Percentiles rank a stretch among this genome's conserved stretches.
These are phyloP conservation scores for Acacia crassicarpa DNA, from an alignment of 306 rosid genomes.

Conservation along the genomic window DNA sequence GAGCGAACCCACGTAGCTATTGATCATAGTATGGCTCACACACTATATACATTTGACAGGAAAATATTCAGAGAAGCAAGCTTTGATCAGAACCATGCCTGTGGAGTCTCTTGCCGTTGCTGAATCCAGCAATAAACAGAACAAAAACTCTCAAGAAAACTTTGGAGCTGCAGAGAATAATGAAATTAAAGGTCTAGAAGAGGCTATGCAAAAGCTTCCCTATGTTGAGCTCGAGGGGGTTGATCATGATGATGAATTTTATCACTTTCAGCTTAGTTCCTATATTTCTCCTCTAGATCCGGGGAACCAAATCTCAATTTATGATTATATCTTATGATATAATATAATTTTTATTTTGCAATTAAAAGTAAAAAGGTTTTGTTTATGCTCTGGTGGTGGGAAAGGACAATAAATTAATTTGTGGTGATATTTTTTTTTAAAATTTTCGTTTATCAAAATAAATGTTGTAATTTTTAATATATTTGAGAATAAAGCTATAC, in stretches of 20 bases:
- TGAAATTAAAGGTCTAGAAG: not conserved
- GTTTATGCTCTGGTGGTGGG: not conserved
- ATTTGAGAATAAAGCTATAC: not conserved
- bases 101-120: not conserved
- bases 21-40: not conserved
- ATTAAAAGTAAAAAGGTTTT: not conserved
- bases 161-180: not conserved
- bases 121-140: not conserved
- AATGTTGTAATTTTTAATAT: not conserved
- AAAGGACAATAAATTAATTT: not conserved
- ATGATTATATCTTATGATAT: not conserved
- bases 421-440: no score
- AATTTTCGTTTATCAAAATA: not conserved
- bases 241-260: not conserved
- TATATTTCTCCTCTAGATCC: not conserved
- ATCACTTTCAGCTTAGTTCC: not conserved
- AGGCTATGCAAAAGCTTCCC: not conserved
- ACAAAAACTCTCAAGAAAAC: not conserved
- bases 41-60: not conserved
- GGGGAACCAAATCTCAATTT: not conserved
- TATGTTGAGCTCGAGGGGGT: not conserved
- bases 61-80: not conserved
- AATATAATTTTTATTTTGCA: no score
- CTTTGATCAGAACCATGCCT: not conserved
- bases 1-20: not conserved